Conservation (phyloP, 2,329 filamentous ascomycete species). For the Trichoderma citrinoviride region DNA sequence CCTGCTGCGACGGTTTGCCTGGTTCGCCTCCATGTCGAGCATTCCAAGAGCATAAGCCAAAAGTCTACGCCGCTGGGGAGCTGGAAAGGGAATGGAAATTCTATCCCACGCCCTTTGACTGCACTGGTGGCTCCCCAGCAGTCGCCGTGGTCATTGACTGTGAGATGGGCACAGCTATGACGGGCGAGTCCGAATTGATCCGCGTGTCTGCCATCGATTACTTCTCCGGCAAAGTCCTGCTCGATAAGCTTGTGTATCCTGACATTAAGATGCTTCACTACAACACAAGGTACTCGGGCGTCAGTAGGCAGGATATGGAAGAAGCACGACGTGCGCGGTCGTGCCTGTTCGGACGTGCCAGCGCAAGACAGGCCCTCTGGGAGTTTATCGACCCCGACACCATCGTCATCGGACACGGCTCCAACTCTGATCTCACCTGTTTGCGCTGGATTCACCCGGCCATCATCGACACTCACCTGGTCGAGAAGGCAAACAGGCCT, state of each 20-base stretch:
- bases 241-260: conserved; percentile 52
- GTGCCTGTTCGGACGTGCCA: conserved; percentile 42
- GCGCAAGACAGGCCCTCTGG: conserved; percentile 44
- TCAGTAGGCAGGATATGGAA: conserved; percentile 41
- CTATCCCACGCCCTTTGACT: conserved; percentile 25
- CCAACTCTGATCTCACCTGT: conserved; percentile 41
- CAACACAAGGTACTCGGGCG: conserved; percentile 51
- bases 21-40: conserved; percentile 29
- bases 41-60: conserved; percentile 29
- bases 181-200: conserved; percentile 50
- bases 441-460: conserved; percentile 48
- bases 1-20: conserved; percentile 32
- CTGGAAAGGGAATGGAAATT: conserved; percentile 32
- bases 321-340: conserved; percentile 32
- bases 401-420: conserved; percentile 48
- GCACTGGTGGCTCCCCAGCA: conserved; percentile 1
- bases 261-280: conserved; percentile 45
- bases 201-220: conserved; percentile 52
- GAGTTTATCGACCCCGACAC: conserved; percentile 45
- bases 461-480: conserved; percentile 46
- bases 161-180: conserved; percentile 50
- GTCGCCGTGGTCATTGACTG: conserved; percentile 50
- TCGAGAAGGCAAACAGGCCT: conserved; percentile 29
- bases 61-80: conserved; percentile 28
- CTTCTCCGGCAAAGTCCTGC: conserved; percentile 46